These are phyloP conservation scores for Umbelopsis vinacea DNA, from an alignment of 192 early-diverging fungal genomes.

Conservation along the genomic window DNA sequence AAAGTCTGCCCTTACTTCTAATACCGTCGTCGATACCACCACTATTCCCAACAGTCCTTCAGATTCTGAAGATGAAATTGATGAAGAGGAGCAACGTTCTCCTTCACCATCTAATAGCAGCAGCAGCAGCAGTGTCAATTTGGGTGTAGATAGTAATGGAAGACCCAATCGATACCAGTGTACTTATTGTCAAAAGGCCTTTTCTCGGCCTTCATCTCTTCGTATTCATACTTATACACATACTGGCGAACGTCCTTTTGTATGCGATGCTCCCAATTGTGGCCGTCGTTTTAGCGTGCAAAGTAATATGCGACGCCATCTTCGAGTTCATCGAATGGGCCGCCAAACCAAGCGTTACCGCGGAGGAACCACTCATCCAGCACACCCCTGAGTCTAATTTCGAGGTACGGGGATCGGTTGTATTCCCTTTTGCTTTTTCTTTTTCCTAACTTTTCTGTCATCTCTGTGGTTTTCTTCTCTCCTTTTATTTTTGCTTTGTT, in stretches of 20 bases:
- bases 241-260: slow-evolving; percentile 65
- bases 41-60: slow-evolving; percentile 4
- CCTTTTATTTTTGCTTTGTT: background rate
- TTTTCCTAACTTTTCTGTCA: background rate
- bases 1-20: slow-evolving; percentile 3
- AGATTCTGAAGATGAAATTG: slow-evolving; percentile 18
- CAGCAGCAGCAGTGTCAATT: slow-evolving; percentile 21
- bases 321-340: slow-evolving; percentile 39
- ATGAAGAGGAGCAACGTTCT: slow-evolving; percentile 15
- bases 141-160: slow-evolving; percentile 24
- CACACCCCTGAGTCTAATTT: slow-evolving; percentile 14
- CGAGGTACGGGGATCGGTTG: too few relatives aligned
- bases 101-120: slow-evolving; percentile 17
- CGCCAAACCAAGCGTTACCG: slow-evolving; percentile 42
- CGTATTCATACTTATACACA: slow-evolving; percentile 66
- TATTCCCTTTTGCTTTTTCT: background rate
- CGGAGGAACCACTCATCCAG: slow-evolving; percentile 48
- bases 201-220: slow-evolving; percentile 61
- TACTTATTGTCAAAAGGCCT: slow-evolving; percentile 59
- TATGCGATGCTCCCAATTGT: slow-evolving; percentile 48
- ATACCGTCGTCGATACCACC: background rate
- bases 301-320: slow-evolving; percentile 40
- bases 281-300: slow-evolving; percentile 36
- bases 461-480: background rate
- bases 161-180: slow-evolving; percentile 51